Evolutionary conservation across 345 rosid genomes (phyloP).

Genomic region (Eucalyptus cloeziana): DNA sequence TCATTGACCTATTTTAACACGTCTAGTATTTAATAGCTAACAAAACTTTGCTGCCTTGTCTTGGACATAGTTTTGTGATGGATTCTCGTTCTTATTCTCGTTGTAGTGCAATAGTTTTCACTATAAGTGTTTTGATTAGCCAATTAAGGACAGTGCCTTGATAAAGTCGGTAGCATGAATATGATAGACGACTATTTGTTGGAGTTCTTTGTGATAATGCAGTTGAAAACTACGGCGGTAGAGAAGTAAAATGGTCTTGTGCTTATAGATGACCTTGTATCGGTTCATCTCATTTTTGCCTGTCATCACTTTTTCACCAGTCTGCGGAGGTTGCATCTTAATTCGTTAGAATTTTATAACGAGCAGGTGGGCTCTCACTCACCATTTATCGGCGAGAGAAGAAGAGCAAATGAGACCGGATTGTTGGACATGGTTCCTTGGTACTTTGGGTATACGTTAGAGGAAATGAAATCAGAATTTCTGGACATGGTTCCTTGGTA

Average conservation of each 20-base stretch:
- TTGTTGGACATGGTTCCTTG: neutral
- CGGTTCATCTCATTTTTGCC: neutral
- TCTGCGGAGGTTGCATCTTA: neutral
- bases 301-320: neutral
- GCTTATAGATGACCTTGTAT: neutral
- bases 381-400: constrained; percentile 76
- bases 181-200: neutral
- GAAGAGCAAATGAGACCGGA: constrained; percentile 80
- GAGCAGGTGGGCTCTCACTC: constrained; percentile 94
- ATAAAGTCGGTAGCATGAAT: neutral
- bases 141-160: rapidly evolving
- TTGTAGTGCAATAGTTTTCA: neutral
- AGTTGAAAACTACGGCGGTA: neutral
- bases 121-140: neutral
- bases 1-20: too few relatives aligned
- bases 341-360: neutral
- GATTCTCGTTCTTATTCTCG: neutral
- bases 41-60: neutral
- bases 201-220: neutral
- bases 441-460: neutral
- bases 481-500: constrained; percentile 99
- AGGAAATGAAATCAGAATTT: constrained; percentile 8
- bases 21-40: neutral
- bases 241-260: neutral
- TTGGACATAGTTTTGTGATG: neutral